Percentiles rank a stretch among this genome's conserved stretches.
These are phyloP conservation scores for Sphaerosporella brunnea DNA, from an alignment of 495 filamentous ascomycete species.

Conservation along the genomic window DNA sequence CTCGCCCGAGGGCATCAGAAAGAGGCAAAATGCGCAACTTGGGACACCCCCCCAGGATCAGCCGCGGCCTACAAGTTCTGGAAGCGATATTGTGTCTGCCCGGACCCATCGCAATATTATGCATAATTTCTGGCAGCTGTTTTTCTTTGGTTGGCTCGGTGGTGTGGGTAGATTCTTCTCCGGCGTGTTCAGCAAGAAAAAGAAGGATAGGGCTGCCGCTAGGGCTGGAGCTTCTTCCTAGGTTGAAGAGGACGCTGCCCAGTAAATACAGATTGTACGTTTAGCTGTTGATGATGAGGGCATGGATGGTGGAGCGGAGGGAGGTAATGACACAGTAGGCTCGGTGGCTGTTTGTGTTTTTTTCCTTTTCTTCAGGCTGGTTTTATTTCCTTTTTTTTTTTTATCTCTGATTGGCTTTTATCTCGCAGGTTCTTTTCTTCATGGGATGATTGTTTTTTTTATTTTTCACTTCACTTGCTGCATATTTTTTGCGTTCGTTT, in stretches of 20 bases:
- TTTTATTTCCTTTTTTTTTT: slow-evolving; percentile 1
- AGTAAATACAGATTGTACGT: not conserved
- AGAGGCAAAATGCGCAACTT: slow-evolving; percentile 8
- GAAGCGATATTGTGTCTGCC: slow-evolving; percentile 21
- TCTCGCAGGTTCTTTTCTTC: not conserved
- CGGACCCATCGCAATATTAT: slow-evolving; percentile 23
- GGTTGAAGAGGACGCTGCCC: not conserved
- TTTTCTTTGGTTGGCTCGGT: slow-evolving; percentile 24
- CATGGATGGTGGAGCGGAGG: not conserved
- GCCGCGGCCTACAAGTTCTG: slow-evolving; percentile 21
- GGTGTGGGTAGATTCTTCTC: slow-evolving; percentile 21
- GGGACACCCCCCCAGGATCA: slow-evolving; percentile 5
- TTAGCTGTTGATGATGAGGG: slow-evolving; percentile 2
- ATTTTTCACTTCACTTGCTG: no score
- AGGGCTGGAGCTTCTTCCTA: not conserved
- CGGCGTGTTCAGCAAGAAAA: slow-evolving; percentile 14
- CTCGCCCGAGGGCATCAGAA: slow-evolving; percentile 20
- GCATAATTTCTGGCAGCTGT: slow-evolving; percentile 22
- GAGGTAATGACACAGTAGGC: slow-evolving; percentile 4
- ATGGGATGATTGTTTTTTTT: not conserved
- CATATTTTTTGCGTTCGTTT: no score
- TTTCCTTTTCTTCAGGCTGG: no score
- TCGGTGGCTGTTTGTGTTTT: not conserved
- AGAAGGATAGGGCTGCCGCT: not conserved
- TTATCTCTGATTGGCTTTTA: slow-evolving; percentile 8